A percentile compares a stretch with the other conserved stretches of the same genome.
Conservation (phyloP, 164 flowering plant species). For the Chimonanthus salicifolius region DNA sequence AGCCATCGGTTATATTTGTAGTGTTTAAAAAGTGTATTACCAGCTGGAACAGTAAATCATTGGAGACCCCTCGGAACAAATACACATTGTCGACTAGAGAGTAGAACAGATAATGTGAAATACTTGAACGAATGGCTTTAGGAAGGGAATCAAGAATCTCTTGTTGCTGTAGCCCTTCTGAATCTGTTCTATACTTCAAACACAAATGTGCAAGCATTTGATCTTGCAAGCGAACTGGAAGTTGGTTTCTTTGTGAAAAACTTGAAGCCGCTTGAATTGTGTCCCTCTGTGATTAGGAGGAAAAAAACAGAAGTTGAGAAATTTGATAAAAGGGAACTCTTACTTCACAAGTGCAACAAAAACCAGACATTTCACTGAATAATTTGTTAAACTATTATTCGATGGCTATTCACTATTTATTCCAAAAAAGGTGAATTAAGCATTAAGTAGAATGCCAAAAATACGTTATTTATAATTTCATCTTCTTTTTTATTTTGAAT, state of each 20-base stretch:
- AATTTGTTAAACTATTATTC: no score
- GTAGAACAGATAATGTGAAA: slow-evolving; percentile 81
- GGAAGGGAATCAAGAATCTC: slow-evolving; percentile 82
- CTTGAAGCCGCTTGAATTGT: slow-evolving; percentile 88
- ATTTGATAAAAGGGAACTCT: no score
- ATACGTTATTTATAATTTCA: no score
- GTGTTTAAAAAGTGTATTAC: slow-evolving; percentile 27
- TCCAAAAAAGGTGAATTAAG: no score
- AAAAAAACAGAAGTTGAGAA: not conserved
- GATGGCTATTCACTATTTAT: no score
- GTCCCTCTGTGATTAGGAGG: slow-evolving; percentile 52
- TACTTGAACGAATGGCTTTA: slow-evolving; percentile 89
- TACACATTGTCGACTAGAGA: slow-evolving; percentile 66
- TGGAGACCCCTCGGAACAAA: slow-evolving; percentile 76
- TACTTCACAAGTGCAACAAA: no score
- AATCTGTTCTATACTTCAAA: slow-evolving; percentile 84
- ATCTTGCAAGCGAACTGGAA: slow-evolving; percentile 70
- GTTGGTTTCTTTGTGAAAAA: slow-evolving; percentile 74
- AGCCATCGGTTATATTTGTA: not conserved
- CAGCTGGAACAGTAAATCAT: slow-evolving; percentile 85
- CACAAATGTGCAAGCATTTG: slow-evolving; percentile 95
- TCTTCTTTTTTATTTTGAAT: no score
- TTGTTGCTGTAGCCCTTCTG: slow-evolving; percentile 89
- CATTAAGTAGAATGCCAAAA: no score
- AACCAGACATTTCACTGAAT: no score